Percentiles rank a stretch among this genome's conserved stretches.
Conservation (phyloP, 1,284 basidiomycete genomes). For the Pterulicium gracile region DNA sequence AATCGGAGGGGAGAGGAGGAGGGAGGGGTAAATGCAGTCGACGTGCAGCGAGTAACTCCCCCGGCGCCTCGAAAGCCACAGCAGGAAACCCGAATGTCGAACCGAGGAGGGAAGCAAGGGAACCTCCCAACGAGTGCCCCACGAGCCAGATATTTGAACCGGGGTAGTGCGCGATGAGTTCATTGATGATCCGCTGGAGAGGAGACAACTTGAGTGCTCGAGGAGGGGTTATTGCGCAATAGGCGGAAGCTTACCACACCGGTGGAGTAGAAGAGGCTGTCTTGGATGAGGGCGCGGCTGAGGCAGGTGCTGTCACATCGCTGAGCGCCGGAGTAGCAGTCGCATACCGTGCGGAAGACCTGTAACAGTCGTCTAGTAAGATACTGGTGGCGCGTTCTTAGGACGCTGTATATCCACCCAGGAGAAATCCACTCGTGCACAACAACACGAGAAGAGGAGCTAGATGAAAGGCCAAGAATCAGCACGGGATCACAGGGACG, state of each 20-base stretch:
- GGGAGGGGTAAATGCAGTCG: slow-evolving; percentile 71
- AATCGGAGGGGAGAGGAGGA: slow-evolving; percentile 20
- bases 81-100: slow-evolving; percentile 79
- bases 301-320: slow-evolving; percentile 69
- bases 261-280: slow-evolving; percentile 71
- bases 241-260: slow-evolving; percentile 37
- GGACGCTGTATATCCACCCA: slow-evolving; percentile 33
- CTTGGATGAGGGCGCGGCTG: slow-evolving; percentile 61
- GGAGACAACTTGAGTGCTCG: slow-evolving; percentile 1
- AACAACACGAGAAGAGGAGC: slow-evolving; percentile 84
- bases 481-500: not conserved
- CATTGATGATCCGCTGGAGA: slow-evolving; percentile 61
- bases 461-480: not conserved
- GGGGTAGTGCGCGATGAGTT: slow-evolving; percentile 76
- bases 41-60: slow-evolving; percentile 61
- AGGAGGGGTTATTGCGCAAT: slow-evolving; percentile 1
- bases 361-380: not conserved
- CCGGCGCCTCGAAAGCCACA: slow-evolving; percentile 77
- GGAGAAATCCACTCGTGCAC: slow-evolving; percentile 76
- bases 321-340: slow-evolving; percentile 61
- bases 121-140: slow-evolving; percentile 71
- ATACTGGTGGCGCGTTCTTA: not conserved
- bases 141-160: slow-evolving; percentile 74
- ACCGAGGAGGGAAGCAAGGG: slow-evolving; percentile 70
- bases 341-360: slow-evolving; percentile 56